Evolutionary conservation across 1,139 yeast species (phyloP).

Genomic region (Blastobotrys indianensis): DNA sequence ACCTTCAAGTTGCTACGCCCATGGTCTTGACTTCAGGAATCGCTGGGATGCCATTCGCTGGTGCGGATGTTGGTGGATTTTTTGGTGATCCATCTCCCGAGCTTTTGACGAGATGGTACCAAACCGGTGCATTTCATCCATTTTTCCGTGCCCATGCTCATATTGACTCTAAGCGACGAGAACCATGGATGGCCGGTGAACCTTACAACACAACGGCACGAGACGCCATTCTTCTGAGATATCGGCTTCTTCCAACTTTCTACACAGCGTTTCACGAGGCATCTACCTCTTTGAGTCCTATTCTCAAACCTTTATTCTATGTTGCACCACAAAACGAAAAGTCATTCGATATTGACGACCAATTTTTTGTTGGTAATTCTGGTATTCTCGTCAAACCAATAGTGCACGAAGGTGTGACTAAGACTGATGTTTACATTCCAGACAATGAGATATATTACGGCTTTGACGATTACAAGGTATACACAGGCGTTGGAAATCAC

Average conservation of each 20-base stretch:
- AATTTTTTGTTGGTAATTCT: conserved; percentile 68
- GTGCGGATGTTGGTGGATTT: conserved; percentile 97
- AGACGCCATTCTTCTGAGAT: conserved; percentile 67
- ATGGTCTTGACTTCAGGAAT: conserved; percentile 79
- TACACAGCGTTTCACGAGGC: conserved; percentile 77
- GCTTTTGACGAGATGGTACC: conserved; percentile 87
- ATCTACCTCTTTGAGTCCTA: conserved; percentile 57
- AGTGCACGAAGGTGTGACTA: conserved; percentile 47
- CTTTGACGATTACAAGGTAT: conserved; percentile 51
- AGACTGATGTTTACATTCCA: conserved; percentile 55
- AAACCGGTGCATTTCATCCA: conserved; percentile 92
- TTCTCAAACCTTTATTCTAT: conserved; percentile 71
- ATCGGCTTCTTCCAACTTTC: conserved; percentile 66
- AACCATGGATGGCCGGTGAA: conserved; percentile 82
- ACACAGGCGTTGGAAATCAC: conserved; percentile 37
- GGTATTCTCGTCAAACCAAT: conserved; percentile 83
- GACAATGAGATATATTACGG: conserved; percentile 47
- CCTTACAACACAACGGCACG: conserved; percentile 64
- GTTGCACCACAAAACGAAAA: conserved; percentile 49
- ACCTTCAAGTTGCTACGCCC: conserved; percentile 72
- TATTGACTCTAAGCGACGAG: conserved; percentile 85
- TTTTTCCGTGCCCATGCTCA: conserved; percentile 97
- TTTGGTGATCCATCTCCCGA: conserved; percentile 85
- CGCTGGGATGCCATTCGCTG: conserved; percentile 87
- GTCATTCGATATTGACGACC: conserved; percentile 65